Conservation (phyloP, 768 basidiomycete species). For the Trametes sanguinea region DNA sequence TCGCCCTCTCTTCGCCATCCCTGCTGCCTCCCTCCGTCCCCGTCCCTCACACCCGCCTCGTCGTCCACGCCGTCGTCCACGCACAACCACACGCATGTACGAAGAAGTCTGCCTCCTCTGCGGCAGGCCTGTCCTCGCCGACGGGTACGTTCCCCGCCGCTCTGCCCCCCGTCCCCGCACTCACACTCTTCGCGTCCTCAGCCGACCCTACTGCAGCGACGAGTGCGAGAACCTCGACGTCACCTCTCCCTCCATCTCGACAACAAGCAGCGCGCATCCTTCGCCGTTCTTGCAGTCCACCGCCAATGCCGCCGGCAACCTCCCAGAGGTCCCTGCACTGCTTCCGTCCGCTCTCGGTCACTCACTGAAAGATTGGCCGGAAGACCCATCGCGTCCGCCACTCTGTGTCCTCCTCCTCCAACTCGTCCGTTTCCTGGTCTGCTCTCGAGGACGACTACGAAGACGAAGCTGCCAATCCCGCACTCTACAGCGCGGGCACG, state of each 20-base stretch:
- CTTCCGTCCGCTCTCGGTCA: conserved; percentile 59
- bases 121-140: conserved; percentile 62
- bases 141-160: conserved; percentile 49
- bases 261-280: conserved; percentile 66
- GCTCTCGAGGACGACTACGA: conserved; percentile 66
- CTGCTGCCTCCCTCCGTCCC: background rate
- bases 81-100: conserved; percentile 50
- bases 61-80: background rate
- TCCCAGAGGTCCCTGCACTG: conserved; percentile 68
- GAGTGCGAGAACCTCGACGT: conserved; percentile 64
- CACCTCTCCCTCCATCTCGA: conserved; percentile 67
- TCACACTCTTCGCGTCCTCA: conserved; percentile 33
- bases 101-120: conserved; percentile 79
- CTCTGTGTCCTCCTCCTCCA: conserved; percentile 63
- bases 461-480: conserved; percentile 41
- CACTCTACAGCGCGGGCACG: conserved; percentile 23
- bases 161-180: conserved; percentile 15
- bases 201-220: conserved; percentile 71
- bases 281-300: conserved; percentile 63
- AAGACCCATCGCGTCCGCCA: conserved; percentile 51
- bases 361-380: conserved; percentile 41
- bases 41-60: background rate
- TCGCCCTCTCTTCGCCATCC: background rate
- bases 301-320: conserved; percentile 30
- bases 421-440: conserved; percentile 70